Percentiles rank a stretch among this genome's conserved stretches.
Conservation (phyloP, 495 filamentous ascomycete genomes). For the Tuber aestivum region DNA sequence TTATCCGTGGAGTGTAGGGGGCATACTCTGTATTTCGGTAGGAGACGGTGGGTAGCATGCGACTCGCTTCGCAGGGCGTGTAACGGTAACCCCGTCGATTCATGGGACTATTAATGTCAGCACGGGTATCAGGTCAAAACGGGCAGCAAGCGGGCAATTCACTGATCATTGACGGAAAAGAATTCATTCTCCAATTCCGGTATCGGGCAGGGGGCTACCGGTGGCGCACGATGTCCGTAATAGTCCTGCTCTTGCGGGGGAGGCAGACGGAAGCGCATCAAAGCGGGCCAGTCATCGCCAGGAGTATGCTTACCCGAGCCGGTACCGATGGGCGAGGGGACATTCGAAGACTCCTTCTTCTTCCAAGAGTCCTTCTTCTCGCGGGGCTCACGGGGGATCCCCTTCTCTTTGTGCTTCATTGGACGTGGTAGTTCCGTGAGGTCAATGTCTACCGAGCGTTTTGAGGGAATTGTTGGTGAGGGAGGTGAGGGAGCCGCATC, state of each 20-base stretch:
- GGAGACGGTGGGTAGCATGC: conserved; percentile 76
- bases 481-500: conserved; percentile 24
- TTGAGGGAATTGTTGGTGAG: conserved; percentile 53
- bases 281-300: conserved; percentile 35
- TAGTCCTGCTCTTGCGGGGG: conserved; percentile 47
- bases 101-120: conserved; percentile 64
- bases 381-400: conserved; percentile 48
- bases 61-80: conserved; percentile 83
- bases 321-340: conserved; percentile 22
- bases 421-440: conserved; percentile 41
- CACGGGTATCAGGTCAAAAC: conserved; percentile 40
- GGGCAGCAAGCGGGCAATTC: conserved; percentile 37
- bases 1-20: conserved; percentile 74
- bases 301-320: conserved; percentile 38
- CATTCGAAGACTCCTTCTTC: conserved; percentile 47
- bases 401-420: conserved; percentile 49
- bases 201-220: conserved; percentile 25
- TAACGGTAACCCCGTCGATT: conserved; percentile 65
- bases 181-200: conserved; percentile 46
- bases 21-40: conserved; percentile 79
- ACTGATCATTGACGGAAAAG: conserved; percentile 62
- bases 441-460: conserved; percentile 45
- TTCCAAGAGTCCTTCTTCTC: conserved; percentile 63
- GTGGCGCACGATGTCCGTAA: conserved; percentile 38
- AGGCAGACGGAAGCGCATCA: conserved; percentile 53